These are phyloP conservation scores for Fusarium drepaniforme DNA, from an alignment of 2,329 filamentous ascomycete species.

Conservation along the genomic window DNA sequence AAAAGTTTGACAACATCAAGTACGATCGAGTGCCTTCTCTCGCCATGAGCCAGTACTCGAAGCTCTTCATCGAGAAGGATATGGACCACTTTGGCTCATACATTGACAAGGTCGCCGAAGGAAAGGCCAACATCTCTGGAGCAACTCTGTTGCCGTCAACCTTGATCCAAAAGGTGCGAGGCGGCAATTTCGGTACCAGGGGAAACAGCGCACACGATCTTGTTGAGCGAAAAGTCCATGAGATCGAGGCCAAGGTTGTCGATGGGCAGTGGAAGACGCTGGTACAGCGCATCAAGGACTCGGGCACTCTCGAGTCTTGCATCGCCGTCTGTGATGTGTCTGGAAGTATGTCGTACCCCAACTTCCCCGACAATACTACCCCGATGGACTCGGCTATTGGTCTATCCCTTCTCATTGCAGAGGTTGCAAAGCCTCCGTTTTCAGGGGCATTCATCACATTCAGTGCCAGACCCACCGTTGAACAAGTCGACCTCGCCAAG, in stretches of 20 bases:
- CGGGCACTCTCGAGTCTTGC: slow-evolving; percentile 63
- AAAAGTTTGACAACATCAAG: slow-evolving; percentile 62
- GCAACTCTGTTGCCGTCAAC: slow-evolving; percentile 66
- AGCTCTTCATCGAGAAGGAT: slow-evolving; percentile 64
- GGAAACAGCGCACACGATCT: slow-evolving; percentile 20
- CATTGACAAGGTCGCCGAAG: slow-evolving; percentile 60
- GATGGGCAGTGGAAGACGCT: slow-evolving; percentile 68
- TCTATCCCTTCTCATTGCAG: slow-evolving; percentile 66
- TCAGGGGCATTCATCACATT: slow-evolving; percentile 69
- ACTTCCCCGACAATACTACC: slow-evolving; percentile 58
- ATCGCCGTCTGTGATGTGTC: slow-evolving; percentile 71
- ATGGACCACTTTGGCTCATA: slow-evolving; percentile 62
- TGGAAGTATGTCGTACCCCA: slow-evolving; percentile 60
- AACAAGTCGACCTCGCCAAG: slow-evolving; percentile 53
- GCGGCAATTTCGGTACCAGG: accelerated
- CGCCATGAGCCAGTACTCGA: slow-evolving; percentile 66
- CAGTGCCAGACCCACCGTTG: slow-evolving; percentile 53
- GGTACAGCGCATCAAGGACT: slow-evolving; percentile 68
- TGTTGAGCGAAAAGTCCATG: slow-evolving; percentile 45
- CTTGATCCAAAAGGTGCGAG: slow-evolving; percentile 51
- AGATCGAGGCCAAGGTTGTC: slow-evolving; percentile 52
- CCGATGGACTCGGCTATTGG: slow-evolving; percentile 68
- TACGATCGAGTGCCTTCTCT: slow-evolving; percentile 69
- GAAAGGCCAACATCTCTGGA: slow-evolving; percentile 65
- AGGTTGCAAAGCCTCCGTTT: slow-evolving; percentile 65